Percentiles rank a stretch among this genome's conserved stretches.
These are phyloP conservation scores for Trichaptum fuscoviolaceum DNA, from an alignment of 768 basidiomycete genomes.

Conservation along the genomic window DNA sequence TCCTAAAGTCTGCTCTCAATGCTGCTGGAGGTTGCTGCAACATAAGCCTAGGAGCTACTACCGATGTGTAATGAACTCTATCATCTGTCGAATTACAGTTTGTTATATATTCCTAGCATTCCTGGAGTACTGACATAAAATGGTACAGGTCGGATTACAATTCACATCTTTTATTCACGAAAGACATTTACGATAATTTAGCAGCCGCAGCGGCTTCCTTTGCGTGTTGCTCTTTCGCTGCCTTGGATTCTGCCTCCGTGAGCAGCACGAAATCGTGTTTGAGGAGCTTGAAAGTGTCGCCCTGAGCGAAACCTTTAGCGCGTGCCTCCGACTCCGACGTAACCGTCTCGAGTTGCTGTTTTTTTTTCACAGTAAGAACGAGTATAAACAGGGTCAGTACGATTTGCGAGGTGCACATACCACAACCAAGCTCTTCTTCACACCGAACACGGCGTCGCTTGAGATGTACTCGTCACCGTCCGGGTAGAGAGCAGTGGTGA, in stretches of 20 bases:
- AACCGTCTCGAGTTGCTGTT: slow-evolving; percentile 48
- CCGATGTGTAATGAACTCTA: too few relatives aligned
- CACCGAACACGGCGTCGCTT: slow-evolving; percentile 80
- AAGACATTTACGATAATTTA: background rate
- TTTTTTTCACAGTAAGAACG: slow-evolving; percentile 3
- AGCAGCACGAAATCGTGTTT: slow-evolving; percentile 41
- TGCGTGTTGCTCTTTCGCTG: slow-evolving; percentile 18
- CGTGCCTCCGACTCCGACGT: slow-evolving; percentile 49
- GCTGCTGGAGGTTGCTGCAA: too few relatives aligned
- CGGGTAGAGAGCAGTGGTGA: slow-evolving; percentile 71
- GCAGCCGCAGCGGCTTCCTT: slow-evolving; percentile 3
- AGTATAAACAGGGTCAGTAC: background rate
- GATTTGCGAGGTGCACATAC: slow-evolving; percentile 34
- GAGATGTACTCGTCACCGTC: slow-evolving; percentile 60
- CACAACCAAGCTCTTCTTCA: slow-evolving; percentile 71
- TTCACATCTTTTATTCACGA: background rate
- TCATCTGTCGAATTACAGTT: background rate
- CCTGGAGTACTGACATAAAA: background rate
- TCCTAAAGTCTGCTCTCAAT: too few relatives aligned
- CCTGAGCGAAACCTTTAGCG: slow-evolving; percentile 47
- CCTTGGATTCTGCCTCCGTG: slow-evolving; percentile 35
- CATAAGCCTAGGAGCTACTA: too few relatives aligned
- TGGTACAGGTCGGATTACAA: background rate
- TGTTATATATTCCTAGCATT: background rate
- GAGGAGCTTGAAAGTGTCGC: slow-evolving; percentile 43